These are phyloP conservation scores for Naganishia friedmannii DNA, from an alignment of 768 basidiomycete genomes.

Conservation along the genomic window DNA sequence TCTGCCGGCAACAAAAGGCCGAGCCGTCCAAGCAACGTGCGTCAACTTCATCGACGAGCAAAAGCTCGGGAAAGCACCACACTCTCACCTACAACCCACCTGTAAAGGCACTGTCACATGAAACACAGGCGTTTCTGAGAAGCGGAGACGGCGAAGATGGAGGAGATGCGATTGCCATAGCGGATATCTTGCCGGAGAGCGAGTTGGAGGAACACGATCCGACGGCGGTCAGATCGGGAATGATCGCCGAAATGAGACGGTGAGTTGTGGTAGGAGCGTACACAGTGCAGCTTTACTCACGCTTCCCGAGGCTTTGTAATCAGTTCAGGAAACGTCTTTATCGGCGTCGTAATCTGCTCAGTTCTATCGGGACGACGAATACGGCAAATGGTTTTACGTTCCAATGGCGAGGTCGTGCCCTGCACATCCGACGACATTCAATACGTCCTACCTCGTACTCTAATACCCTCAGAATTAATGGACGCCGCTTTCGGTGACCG, in stretches of 20 bases:
- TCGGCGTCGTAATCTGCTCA: conserved; percentile 43
- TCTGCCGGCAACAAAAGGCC: not conserved
- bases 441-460: conserved; percentile 42
- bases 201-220: conserved; percentile 12
- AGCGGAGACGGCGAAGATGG: conserved; percentile 15
- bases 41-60: not conserved
- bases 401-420: conserved; percentile 45
- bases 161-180: conserved; percentile 2
- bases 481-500: not conserved
- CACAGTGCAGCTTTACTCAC: not conserved
- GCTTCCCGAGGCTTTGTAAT: not conserved
- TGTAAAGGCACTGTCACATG: not conserved
- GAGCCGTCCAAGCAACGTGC: not conserved
- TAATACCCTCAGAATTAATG: not conserved
- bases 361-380: conserved; percentile 36
- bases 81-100: not conserved
- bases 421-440: conserved; percentile 44
- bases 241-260: not conserved
- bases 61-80: not conserved
- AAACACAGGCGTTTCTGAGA: not conserved
- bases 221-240: conserved; percentile 5
- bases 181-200: conserved; percentile 22
- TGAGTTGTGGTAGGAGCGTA: not conserved
- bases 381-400: conserved; percentile 40
- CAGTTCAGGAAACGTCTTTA: conserved; percentile 11